A percentile compares a stretch with the other conserved stretches of the same genome.
These are phyloP conservation scores for Epichloe glyceriae DNA, from an alignment of 2,329 filamentous ascomycete genomes.

Conservation along the genomic window DNA sequence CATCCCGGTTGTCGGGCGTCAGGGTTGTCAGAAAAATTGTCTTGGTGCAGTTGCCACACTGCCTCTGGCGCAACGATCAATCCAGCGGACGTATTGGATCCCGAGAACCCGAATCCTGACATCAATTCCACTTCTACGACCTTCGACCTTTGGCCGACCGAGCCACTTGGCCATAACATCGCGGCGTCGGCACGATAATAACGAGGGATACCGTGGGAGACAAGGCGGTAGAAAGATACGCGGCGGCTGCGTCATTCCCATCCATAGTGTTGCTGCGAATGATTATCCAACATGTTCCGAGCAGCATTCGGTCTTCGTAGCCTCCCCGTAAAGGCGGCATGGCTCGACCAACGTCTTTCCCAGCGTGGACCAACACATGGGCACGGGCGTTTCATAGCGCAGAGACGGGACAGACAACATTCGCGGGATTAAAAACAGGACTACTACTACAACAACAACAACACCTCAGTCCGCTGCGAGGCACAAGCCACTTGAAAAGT, in stretches of 20 bases:
- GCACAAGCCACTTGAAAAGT: not conserved
- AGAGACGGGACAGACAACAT: conserved; percentile 9
- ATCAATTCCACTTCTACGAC: too few relatives aligned
- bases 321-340: conserved; percentile 11
- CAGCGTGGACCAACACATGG: conserved; percentile 17
- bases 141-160: too few relatives aligned
- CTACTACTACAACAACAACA: not conserved
- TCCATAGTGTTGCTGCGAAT: not conserved
- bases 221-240: not conserved
- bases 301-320: conserved; percentile 12
- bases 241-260: not conserved
- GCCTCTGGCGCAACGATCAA: not conserved
- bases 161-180: too few relatives aligned
- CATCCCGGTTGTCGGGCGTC: not conserved
- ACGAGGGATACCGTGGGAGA: not conserved
- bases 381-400: conserved; percentile 16
- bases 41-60: not conserved
- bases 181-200: not conserved
- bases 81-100: too few relatives aligned
- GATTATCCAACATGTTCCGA: conserved; percentile 13
- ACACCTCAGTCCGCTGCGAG: not conserved
- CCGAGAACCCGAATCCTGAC: too few relatives aligned
- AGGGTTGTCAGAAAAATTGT: not conserved
- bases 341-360: conserved; percentile 9
- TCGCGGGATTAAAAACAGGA: not conserved